Evolutionary conservation across 805 yeast species (phyloP), one percentile per base, ranked within the genome.

Genomic region (Ogataea paraovalis): DNA sequence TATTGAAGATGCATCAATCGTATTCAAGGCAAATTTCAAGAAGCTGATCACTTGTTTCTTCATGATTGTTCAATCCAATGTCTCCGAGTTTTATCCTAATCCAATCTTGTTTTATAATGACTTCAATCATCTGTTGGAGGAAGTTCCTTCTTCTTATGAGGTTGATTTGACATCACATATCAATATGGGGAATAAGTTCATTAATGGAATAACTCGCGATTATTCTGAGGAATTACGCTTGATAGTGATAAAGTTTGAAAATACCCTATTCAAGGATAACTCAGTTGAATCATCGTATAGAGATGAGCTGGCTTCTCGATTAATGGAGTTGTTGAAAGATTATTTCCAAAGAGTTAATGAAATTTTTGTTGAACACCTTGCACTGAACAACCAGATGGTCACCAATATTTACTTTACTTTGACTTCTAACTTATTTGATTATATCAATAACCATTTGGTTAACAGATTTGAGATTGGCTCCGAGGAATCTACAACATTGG

Each of bases 31-130:
- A 22, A 59, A 60, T 37, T 45, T 64, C 21, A 66, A 65, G 39
- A 61, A 62, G 39, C 33, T 66, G 14, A 22, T 62, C 10, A 42
- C 49, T 16, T 53, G 61, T 37, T 56, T 48, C 30, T 66, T 62
- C 41, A 61, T 65, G 60, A 55, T 64, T 36, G 43, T 64, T 8
- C 51, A 55, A 25, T 41, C 51, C 3, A 45, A 56, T 23, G 37
- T 51, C 0, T 7, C 41, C 8, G 46, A 48, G 2, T 52, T 46
- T 20, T 65, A 66, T 45, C 52, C 60, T 2, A 55, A 47, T n/a
- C 49, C 48, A 18, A 46, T 66, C 2, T 44, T 66, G 14, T 66
- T 67, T 23, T 61, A 60, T 51, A 65, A 67, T 45, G 72, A 68
- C 45, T 66, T 48, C 44, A 54, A 55, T 19, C 53, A 49, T 20